phyloP scores from a whole-genome alignment of 2,329 filamentous ascomycete genomes.

The Talaromyces sp. region DNA sequence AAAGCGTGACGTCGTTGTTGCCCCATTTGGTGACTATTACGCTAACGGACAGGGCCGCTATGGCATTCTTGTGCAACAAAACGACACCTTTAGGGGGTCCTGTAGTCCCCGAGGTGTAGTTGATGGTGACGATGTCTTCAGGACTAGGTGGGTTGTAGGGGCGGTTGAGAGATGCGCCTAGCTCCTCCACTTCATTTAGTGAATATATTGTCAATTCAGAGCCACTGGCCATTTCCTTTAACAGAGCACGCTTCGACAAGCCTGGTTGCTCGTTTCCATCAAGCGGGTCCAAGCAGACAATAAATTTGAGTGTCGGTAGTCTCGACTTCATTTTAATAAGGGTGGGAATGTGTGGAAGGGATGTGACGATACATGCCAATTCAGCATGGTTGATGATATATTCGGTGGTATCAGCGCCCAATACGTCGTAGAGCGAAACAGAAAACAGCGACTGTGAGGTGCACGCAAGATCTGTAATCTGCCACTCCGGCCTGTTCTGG shows the following conservation, averaged over 20 bases:
- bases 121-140: slow-evolving; percentile 74
- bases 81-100: slow-evolving; percentile 63
- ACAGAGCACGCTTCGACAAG: slow-evolving; percentile 72
- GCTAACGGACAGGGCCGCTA: slow-evolving; percentile 65
- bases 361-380: slow-evolving; percentile 71
- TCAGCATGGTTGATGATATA: slow-evolving; percentile 92
- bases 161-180: slow-evolving; percentile 69
- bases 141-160: slow-evolving; percentile 68
- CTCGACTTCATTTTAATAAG: slow-evolving; percentile 77
- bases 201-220: slow-evolving; percentile 75
- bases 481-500: slow-evolving; percentile 85
- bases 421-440: slow-evolving; percentile 93
- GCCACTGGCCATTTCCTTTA: slow-evolving; percentile 70
- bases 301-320: slow-evolving; percentile 77
- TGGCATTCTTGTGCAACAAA: slow-evolving; percentile 75
- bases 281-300: slow-evolving; percentile 80
- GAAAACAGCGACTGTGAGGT: slow-evolving; percentile 84
- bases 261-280: slow-evolving; percentile 73
- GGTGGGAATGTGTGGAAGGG: slow-evolving; percentile 74
- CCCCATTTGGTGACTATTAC: slow-evolving; percentile 46
- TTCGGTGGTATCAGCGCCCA: slow-evolving; percentile 86
- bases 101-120: slow-evolving; percentile 65
- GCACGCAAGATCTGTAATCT: slow-evolving; percentile 83
- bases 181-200: slow-evolving; percentile 73
- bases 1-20: slow-evolving; percentile 63